Evolutionary conservation across 208 protist species (phyloP).

Genomic region (Leishmania tarentolae): DNA sequence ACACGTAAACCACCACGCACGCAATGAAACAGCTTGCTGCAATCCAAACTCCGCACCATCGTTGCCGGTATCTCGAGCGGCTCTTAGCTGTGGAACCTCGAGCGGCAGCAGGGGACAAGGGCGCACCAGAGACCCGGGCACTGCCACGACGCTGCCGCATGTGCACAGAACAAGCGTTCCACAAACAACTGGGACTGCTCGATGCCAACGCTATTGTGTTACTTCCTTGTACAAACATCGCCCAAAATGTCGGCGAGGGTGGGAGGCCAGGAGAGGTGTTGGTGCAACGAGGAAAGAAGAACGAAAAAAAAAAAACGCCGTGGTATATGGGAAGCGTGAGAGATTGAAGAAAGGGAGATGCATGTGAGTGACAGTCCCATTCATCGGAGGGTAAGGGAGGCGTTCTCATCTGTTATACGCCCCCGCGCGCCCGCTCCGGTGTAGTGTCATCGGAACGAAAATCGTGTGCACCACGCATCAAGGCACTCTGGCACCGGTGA

Average conservation of each 20-base stretch:
- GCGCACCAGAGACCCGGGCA: background rate
- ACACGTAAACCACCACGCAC: slow-evolving; percentile 17
- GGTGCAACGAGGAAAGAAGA: background rate
- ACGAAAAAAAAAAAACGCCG: background rate
- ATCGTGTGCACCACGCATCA: background rate
- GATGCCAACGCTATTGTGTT: background rate
- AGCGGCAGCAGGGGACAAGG: background rate
- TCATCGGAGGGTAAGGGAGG: background rate
- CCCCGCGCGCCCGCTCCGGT: background rate
- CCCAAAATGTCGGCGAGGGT: background rate
- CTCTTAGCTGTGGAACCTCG: background rate
- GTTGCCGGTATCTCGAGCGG: background rate
- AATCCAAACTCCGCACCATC: slow-evolving; percentile 13
- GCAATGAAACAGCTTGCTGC: slow-evolving; percentile 16
- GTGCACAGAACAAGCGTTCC: background rate
- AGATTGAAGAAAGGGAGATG: too few species aligned
- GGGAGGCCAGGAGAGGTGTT: background rate
- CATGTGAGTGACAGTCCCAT: background rate
- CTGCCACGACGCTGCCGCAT: background rate
- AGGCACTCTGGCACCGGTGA: background rate
- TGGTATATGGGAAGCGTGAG: too few species aligned
- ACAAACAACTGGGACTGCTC: background rate
- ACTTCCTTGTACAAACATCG: background rate
- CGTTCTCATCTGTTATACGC: background rate
- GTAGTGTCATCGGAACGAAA: background rate